Conservation (phyloP, 2,329 filamentous ascomycete genomes). For the Dendrostoma leiphaemia region DNA sequence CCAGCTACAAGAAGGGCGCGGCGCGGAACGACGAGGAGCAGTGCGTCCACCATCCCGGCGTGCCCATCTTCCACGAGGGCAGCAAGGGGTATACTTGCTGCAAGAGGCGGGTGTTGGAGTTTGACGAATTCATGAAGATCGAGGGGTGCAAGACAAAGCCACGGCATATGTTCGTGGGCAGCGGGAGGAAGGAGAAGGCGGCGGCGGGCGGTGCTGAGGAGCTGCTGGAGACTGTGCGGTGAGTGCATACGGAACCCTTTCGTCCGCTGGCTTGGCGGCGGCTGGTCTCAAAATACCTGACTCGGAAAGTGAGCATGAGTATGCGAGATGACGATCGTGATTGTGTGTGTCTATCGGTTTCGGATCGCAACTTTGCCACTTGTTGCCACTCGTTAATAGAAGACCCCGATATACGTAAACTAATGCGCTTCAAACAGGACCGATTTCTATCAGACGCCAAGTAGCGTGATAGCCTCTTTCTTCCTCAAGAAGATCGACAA, state of each 20-base stretch:
- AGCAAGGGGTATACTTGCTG: constrained; percentile 98
- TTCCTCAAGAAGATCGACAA: constrained; percentile 98
- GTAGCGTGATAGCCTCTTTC: constrained; percentile 82
- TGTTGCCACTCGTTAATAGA: too few relatives aligned
- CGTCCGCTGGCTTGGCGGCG: neutral
- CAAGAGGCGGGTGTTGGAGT: constrained; percentile 91
- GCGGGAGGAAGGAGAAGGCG: constrained; percentile 62
- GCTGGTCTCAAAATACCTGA: too few relatives aligned
- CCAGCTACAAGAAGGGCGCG: constrained; percentile 59
- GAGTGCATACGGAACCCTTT: constrained; percentile 26
- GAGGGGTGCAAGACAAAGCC: constrained; percentile 82
- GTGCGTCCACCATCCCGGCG: constrained; percentile 86
- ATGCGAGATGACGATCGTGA: neutral
- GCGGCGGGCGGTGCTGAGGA: constrained; percentile 58
- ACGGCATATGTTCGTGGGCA: constrained; percentile 81
- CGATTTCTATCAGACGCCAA: constrained; percentile 93
- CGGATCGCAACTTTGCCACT: too few relatives aligned
- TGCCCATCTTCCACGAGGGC: constrained; percentile 93
- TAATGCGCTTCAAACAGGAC: constrained; percentile 45
- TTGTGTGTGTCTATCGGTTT: neutral
- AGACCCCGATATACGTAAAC: too few relatives aligned
- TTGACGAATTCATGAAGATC: constrained; percentile 97
- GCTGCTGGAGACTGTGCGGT: constrained; percentile 75
- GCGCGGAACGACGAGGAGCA: constrained; percentile 63
- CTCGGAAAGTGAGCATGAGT: neutral